Conservation (phyloP, 2,329 filamentous ascomycete genomes). For the Cladosporium sphaerospermum region DNA sequence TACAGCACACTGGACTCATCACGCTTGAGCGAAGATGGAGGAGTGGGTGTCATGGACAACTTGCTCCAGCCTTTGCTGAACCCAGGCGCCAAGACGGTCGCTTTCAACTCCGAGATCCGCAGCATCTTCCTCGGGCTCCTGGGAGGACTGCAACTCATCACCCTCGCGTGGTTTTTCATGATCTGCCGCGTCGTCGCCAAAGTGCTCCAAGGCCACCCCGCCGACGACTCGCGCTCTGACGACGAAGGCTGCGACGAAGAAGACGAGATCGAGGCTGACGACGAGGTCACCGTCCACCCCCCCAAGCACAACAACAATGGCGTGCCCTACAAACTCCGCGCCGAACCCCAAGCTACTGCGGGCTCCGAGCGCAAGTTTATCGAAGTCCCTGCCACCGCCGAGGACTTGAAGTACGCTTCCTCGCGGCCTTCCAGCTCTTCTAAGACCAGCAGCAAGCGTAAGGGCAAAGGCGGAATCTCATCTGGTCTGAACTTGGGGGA, state of each 20-base stretch:
- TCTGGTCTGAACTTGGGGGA: slow-evolving; percentile 52
- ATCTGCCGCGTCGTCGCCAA: slow-evolving; percentile 76
- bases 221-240: slow-evolving; percentile 83
- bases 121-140: slow-evolving; percentile 73
- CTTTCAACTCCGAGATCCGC: slow-evolving; percentile 69
- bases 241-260: slow-evolving; percentile 62
- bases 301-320: slow-evolving; percentile 23
- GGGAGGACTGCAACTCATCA: slow-evolving; percentile 70
- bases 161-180: slow-evolving; percentile 82
- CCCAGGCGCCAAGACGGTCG: slow-evolving; percentile 62
- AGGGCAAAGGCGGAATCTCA: slow-evolving; percentile 47
- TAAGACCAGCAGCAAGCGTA: slow-evolving; percentile 25
- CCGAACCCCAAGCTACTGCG: slow-evolving; percentile 6
- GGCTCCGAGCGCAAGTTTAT: slow-evolving; percentile 22
- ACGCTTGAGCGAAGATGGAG: slow-evolving; percentile 47
- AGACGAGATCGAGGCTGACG: slow-evolving; percentile 49
- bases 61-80: slow-evolving; percentile 69
- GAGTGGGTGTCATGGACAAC: slow-evolving; percentile 45
- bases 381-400: slow-evolving; percentile 71
- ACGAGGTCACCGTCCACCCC: slow-evolving; percentile 17
- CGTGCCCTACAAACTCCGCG: slow-evolving; percentile 10
- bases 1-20: slow-evolving; percentile 53
- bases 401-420: slow-evolving; percentile 46
- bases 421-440: slow-evolving; percentile 1
- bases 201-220: slow-evolving; percentile 68